Evolutionary conservation across 2,329 filamentous ascomycete genomes (phyloP).

Genomic region (Xylariaceae sp.): DNA sequence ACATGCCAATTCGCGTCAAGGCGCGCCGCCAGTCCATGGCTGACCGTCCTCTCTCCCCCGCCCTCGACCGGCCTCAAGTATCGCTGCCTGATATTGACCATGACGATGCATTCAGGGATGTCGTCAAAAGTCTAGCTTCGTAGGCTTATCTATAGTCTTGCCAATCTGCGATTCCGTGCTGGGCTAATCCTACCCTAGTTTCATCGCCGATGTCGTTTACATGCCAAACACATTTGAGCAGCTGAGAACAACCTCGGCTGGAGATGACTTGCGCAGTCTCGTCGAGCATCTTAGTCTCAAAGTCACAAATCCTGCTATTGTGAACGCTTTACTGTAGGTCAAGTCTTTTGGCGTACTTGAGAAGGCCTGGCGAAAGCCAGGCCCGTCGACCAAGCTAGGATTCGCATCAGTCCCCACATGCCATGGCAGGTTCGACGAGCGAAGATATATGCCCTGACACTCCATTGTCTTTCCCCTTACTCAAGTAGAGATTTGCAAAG

Average conservation of each 20-base stretch:
- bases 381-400: too few species aligned
- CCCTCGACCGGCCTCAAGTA: constrained; percentile 16
- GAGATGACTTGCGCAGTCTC: constrained; percentile 52
- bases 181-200: constrained; percentile 37
- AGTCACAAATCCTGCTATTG: constrained; percentile 64
- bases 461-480: not conserved
- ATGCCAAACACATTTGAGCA: constrained; percentile 70
- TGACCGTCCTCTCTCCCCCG: constrained; percentile 34
- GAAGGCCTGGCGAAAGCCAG: too few species aligned
- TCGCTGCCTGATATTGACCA: constrained; percentile 53
- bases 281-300: constrained; percentile 60
- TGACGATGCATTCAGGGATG: constrained; percentile 56
- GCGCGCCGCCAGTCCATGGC: constrained; percentile 27
- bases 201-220: constrained; percentile 57
- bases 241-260: constrained; percentile 61
- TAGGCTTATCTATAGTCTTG: constrained; percentile 36
- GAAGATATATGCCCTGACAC: too few species aligned
- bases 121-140: constrained; percentile 65
- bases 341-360: not conserved
- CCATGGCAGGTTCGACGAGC: too few species aligned
- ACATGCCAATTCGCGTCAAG: constrained; percentile 39
- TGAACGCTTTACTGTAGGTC: constrained; percentile 69
- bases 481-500: not conserved
- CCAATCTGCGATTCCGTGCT: not conserved
- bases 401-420: too few species aligned